A percentile compares a stretch with the other conserved stretches of the same genome.
phyloP scores from a whole-genome alignment of 164 flowering plant species.

The Stephania cephalantha region DNA sequence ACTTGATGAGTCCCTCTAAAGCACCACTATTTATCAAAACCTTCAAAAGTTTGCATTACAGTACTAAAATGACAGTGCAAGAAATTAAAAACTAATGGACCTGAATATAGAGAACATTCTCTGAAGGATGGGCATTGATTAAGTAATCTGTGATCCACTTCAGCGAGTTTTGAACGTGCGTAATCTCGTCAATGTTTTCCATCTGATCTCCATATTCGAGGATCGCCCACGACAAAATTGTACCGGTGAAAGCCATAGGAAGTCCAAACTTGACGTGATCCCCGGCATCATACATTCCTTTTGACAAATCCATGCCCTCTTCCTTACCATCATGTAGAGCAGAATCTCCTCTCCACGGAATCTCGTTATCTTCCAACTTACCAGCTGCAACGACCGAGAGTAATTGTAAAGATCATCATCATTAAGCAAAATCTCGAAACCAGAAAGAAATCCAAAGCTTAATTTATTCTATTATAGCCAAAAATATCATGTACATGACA shows the following conservation, averaged over 20 bases:
- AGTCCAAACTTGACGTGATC: conserved; percentile 90
- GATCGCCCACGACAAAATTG: conserved; percentile 86
- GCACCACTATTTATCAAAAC: not conserved
- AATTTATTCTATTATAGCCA: too few species aligned
- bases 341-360: conserved; percentile 85
- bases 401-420: not conserved
- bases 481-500: too few species aligned
- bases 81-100: conserved; percentile 22
- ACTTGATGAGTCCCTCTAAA: not conserved
- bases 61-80: not conserved
- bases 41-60: not conserved
- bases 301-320: conserved; percentile 62
- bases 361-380: conserved; percentile 53
- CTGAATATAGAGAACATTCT: conserved; percentile 82
- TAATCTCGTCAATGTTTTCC: conserved; percentile 54
- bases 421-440: not conserved
- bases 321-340: conserved; percentile 65
- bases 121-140: conserved; percentile 64
- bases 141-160: conserved; percentile 94
- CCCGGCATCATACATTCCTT: conserved; percentile 99
- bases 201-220: conserved; percentile 98
- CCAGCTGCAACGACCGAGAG: conserved; percentile 46
- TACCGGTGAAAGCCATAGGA: conserved; percentile 95
- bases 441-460: not conserved
- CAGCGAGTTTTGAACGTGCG: conserved; percentile 63